Evolutionary conservation across 1,139 yeast genomes (phyloP), one percentile per base, ranked within the genome.

Genomic region (Wickerhamomyces sp.): DNA sequence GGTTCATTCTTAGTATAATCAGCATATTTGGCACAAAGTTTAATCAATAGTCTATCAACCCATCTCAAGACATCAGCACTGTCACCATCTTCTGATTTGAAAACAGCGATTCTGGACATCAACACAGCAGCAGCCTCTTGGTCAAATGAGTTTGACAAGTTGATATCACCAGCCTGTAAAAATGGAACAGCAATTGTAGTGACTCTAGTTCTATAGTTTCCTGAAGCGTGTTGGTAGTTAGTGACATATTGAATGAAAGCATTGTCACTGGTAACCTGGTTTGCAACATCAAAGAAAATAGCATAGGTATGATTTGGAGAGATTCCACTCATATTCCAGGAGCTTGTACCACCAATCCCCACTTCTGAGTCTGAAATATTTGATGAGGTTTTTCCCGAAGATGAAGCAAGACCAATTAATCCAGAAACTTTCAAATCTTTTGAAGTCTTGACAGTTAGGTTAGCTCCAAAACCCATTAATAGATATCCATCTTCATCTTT

Each of bases 41-140:
- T 84, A 49, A 92, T 84, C 50, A 90, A 70, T 58, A 82, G 75
- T 55, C 94, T 79, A 63, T 92, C 97, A 43, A 89, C 77, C 81
- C 94, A 86, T 64, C 95, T 79, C 44, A 85, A 67, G 18, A 90
- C 76, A 54, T 86, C 95, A 10, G 78, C 70, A 26, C 83, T 79
- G 45, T 77, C 85, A 47, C 81, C 86, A 20, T 78, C 85, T 65
- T 92, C 90, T 33, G 92, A 80, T 67, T 86, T 92, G 72, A 77
- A 85, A 39, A 92, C 89, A 5, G 97, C 95, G 43, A 92, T 81
- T 61, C 98, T 76, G 1, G 97, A 85, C 89, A 90, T 87, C 49
- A 92, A 72, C 1, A 90, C 97, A 8, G 97, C 96, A 10, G 98
- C 97, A 16, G 97, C 97, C 64, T 92, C 98, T 68, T 94, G 98